Evolutionary conservation across 495 filamentous ascomycete species (phyloP), one percentile per base, ranked within the genome.

Genomic region (Articulospora tetracladia): DNA sequence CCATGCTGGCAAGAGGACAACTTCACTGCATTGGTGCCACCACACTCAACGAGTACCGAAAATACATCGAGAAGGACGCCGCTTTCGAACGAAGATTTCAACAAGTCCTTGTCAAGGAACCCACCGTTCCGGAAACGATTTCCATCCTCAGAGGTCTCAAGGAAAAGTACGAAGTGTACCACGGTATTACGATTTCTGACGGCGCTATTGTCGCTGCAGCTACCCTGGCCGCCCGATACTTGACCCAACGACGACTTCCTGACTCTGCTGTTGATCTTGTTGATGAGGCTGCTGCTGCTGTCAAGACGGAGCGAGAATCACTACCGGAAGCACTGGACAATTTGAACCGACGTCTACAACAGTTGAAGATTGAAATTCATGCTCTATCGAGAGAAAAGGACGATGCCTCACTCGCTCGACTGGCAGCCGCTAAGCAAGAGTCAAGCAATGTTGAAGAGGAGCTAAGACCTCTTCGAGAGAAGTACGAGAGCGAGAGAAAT

Each of bases 71-170:
- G 72, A 98, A 98, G 73, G 94, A 98, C 65, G 88, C 90, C 47
- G 94, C 94, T 49, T 98, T 98, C 70, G 94, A 98, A 72, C 92
- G 95, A 68, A 90, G 94, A 70, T 98, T 98, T 79, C 94, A 98
- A 72, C 94, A 98, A 72, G 93, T 98, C 28, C 73, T 98, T 30
- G 92, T 97, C 68, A 96, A 95, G 70, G 94, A 98, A 70, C 94
- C 94, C 1, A 75, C 85, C 4, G 85, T 97, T 44, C 72, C 85
- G 0, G 94, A 98, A 73, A 98, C 94, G 2, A 85, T 98, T 64
- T 98, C 94, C 2, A 98, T 98, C 70, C 88, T 98, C 17, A 88
- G 94, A 78, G 94, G 94, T 61, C 75, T 98, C 58, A 98, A 98
- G 74, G 93, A 97, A 69, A 91, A 91, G 67, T 98, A 97, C 73